phyloP scores from a whole-genome alignment of 2,329 filamentous ascomycete species.

The Pezicula radicicola region DNA sequence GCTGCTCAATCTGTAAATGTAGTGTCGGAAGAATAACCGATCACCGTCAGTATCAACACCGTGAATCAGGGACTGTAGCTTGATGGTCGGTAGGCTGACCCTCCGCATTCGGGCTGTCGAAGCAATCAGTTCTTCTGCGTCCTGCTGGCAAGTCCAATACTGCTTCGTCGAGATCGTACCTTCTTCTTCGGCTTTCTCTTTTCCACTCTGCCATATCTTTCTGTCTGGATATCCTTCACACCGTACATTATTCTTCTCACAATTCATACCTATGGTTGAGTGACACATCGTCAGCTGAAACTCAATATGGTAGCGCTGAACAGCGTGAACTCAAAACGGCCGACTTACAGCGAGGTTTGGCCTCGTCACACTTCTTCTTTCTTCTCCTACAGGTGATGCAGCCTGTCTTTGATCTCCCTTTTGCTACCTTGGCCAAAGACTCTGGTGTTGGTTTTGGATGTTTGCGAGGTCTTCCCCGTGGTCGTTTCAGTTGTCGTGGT shows the following conservation, averaged over 20 bases:
- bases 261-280: slow-evolving; percentile 65
- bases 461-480: slow-evolving; percentile 80
- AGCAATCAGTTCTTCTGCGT: slow-evolving; percentile 21
- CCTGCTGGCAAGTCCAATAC: slow-evolving; percentile 13
- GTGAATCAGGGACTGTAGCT: slow-evolving; percentile 67
- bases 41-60: slow-evolving; percentile 80
- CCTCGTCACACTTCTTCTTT: slow-evolving; percentile 72
- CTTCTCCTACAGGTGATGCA: slow-evolving; percentile 65
- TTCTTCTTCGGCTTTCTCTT: slow-evolving; percentile 66
- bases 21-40: slow-evolving; percentile 78
- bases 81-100: slow-evolving; percentile 49
- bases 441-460: slow-evolving; percentile 57
- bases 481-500: slow-evolving; percentile 47
- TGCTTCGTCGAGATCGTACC: slow-evolving; percentile 36
- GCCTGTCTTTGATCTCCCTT: slow-evolving; percentile 70
- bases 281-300: slow-evolving; percentile 9
- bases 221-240: slow-evolving; percentile 89
- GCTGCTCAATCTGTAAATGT: slow-evolving; percentile 73
- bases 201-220: slow-evolving; percentile 83
- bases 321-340: slow-evolving; percentile 10
- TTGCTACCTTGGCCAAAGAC: slow-evolving; percentile 67
- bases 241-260: slow-evolving; percentile 88
- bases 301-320: slow-evolving; percentile 4
- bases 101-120: slow-evolving; percentile 46
- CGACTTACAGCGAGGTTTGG: slow-evolving; percentile 62